A percentile compares a stretch with the other conserved stretches of the same genome.
phyloP scores from a whole-genome alignment of 2,329 filamentous ascomycete genomes.

The Cercospora zeae-maydis region DNA sequence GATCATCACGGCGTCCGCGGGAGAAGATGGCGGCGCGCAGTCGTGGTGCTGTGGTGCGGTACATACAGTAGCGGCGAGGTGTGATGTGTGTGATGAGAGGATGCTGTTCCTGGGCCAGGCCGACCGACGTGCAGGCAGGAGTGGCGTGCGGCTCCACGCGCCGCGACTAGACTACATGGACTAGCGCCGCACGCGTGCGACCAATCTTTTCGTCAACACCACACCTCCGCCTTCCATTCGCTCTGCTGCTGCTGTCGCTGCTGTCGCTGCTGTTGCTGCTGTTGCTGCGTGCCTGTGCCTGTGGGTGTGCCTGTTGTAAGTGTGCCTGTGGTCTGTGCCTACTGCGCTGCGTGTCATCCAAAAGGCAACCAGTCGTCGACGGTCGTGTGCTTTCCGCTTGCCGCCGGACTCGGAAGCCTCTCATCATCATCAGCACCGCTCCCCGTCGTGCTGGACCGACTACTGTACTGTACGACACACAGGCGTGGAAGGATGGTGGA shows the following conservation, averaged over 20 bases:
- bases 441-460: no score
- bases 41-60: not conserved
- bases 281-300: no score
- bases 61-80: not conserved
- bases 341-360: not conserved
- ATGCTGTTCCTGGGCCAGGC: constrained; percentile 3
- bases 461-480: no score
- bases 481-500: not conserved
- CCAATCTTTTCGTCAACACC: not conserved
- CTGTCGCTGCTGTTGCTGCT: no score
- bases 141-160: not conserved
- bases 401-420: not conserved
- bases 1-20: not conserved
- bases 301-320: no score
- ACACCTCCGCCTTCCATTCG: constrained; percentile 1
- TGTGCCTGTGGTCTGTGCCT: no score
- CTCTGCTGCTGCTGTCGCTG: not conserved
- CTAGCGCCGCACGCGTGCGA: not conserved
- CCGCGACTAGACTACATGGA: not conserved
- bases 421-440: no score
- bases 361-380: not conserved
- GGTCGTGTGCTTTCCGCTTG: not conserved
- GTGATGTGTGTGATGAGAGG: not conserved
- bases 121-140: no score
- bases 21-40: not conserved